Evolutionary conservation across 345 rosid species (phyloP), one percentile per base, ranked within the genome.

Genomic region (Populus nigra): DNA sequence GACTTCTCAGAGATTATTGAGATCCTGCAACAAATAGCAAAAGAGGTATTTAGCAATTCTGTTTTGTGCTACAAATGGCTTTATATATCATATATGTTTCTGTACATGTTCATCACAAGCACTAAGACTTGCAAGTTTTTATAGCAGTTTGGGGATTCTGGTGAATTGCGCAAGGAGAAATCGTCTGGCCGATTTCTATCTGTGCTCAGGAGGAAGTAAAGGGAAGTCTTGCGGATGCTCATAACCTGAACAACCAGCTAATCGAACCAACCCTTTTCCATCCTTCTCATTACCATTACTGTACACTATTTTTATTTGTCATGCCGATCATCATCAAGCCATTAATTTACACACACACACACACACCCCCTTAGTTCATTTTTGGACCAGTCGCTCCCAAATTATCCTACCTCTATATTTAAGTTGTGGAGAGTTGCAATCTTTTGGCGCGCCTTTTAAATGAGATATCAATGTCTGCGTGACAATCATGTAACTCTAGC

Each of bases 1-100:
- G 96, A 93, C 80, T 96, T 96, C 72, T 82, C 94, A 2, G 96
- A 93, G 88, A 89, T 92, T 18, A 87, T 82, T 62, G 91, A 81
- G 77, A 86, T 85, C 79, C 88, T 96, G 61, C 86, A 80, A 79
- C 90, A 84, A 85, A 90, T 91, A 83, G 88, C 88, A 0, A 92
- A 91, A 83, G 99, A 93, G 90, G 99, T 90, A 84, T 10, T 20
- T 9, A 3, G 2, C 17, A 33, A 12, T 7, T 36, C 6, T 38
- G 55, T 4, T 69, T 38, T 17, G 29, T 65, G 27, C 2, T 33
- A 2, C 63, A 27, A 36, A 43, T 36, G 27, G 10, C 5, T 43
- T 41, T 10, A 41, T 41, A 10, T 49, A 22, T 22, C 15, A 17
- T 35, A 43, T 35, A 20, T 71, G 15, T 62, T 27, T 35, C 53